Evolutionary conservation across 129 eudicot genomes (phyloP).

Genomic region (Flaveria sonorensis): DNA sequence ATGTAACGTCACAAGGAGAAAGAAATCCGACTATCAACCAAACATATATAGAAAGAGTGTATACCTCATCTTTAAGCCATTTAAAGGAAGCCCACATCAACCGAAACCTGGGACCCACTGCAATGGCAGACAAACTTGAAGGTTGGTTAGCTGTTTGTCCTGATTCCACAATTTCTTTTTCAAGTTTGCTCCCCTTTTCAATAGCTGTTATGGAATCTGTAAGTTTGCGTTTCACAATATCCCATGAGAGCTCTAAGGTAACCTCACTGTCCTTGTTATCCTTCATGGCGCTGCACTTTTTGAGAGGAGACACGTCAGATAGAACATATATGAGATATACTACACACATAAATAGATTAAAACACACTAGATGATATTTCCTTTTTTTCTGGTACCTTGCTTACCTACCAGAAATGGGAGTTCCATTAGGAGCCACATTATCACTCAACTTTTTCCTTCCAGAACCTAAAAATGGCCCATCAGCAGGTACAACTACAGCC

Average conservation of each 20-base stretch:
- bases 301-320: neutral
- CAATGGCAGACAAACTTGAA: constrained; percentile 79
- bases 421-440: constrained; percentile 41
- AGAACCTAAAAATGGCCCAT: constrained; percentile 43
- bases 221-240: constrained; percentile 63
- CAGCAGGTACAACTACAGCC: constrained; percentile 80
- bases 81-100: constrained; percentile 73
- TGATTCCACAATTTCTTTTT: constrained; percentile 31
- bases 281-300: constrained; percentile 53
- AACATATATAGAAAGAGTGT: constrained; percentile 31
- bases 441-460: constrained; percentile 42
- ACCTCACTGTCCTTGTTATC: constrained; percentile 47
- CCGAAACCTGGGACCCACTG: constrained; percentile 76
- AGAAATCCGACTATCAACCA: neutral
- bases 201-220: constrained; percentile 56
- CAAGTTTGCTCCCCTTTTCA: constrained; percentile 42
- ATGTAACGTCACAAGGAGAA: constrained; percentile 1
- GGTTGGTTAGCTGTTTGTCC: constrained; percentile 44
- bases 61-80: constrained; percentile 84
- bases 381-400: constrained; percentile 57
- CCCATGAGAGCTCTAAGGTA: constrained; percentile 65
- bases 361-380: constrained; percentile 26
- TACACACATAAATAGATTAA: neutral
- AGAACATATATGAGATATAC: constrained; percentile 4
- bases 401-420: constrained; percentile 88